Evolutionary conservation across 23 red algal genomes (phyloP), one percentile per base, ranked within the genome.

Genomic region (Gracilaria gracilis): DNA sequence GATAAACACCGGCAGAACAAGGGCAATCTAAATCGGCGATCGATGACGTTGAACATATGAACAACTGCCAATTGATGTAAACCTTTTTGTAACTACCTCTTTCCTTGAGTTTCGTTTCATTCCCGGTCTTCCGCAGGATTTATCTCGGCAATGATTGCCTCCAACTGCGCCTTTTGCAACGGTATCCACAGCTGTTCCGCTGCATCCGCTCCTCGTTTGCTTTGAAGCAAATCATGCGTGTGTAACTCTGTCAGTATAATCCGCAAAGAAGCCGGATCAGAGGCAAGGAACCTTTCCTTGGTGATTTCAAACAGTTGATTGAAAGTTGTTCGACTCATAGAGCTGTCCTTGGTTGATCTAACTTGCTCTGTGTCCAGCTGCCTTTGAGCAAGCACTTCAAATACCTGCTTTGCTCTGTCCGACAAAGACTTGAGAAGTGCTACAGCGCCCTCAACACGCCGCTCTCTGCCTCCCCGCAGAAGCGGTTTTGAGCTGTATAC

Each of bases 391-490:
- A 98, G 83, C 55, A 93, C 42, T 46, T 77, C 46, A 61, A 98
- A 98, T 8, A 98, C 87, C 16, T 83, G 74, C 31, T 76, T 86
- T 29, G 92, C 96, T 33, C 94, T 93, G 61, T 85, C 40, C 47
- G 96, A 93, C 27, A 98, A 53, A 15, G 82, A 85, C 34, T 57
- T 86, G 19, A 98, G 88, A 78, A 98, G 84, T 53, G 93, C 87
- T 13, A 95, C 53, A 23, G 96, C 91, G 35, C 85, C 91, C 61
- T 94, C 89, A 23, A 98, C 88, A 20, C 81, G 85, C 5, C 61
- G 70, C 58, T 80, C 95, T 47, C 58, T 59, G 9, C 95, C 77
- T 40, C 83, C 88, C 0, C 76, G 84, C 44, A 72, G 35, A 2
- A 88, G 55, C 24, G 79, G 87, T 80, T 90, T 82, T 34, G 86